Percentiles rank a stretch among this genome's conserved stretches.
phyloP scores from a whole-genome alignment of 495 filamentous ascomycete genomes.

The Sabuloglossum arenarium region DNA sequence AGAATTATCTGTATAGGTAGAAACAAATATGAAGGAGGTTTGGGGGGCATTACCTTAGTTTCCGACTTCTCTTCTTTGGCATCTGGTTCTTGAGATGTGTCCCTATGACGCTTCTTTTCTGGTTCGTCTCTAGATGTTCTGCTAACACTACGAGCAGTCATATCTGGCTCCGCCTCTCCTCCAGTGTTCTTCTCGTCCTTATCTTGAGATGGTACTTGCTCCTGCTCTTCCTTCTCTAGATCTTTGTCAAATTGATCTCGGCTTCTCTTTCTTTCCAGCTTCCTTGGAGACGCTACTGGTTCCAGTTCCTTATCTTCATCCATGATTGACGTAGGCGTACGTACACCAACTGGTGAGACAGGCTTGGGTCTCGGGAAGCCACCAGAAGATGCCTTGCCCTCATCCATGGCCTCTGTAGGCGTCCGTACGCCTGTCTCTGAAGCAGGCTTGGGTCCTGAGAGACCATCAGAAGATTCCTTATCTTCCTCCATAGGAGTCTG shows the following conservation, averaged over 20 bases:
- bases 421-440: neutral
- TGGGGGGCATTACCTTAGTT: constrained; percentile 9
- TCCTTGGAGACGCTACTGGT: constrained; percentile 4
- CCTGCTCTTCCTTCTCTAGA: constrained; percentile 7
- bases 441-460: neutral
- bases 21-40: neutral
- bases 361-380: neutral
- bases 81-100: constrained; percentile 21
- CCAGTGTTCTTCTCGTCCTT: neutral
- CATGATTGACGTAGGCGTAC: neutral
- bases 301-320: constrained; percentile 1
- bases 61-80: neutral
- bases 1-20: neutral
- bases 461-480: neutral
- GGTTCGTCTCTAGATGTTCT: constrained; percentile 16
- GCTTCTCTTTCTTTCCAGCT: constrained; percentile 26
- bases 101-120: constrained; percentile 27
- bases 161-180: constrained; percentile 9
- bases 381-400: neutral
- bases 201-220: constrained; percentile 1
- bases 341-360: neutral
- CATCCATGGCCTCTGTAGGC: no score
- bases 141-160: neutral
- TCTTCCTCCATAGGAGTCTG: constrained; percentile 7
- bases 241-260: constrained; percentile 29